phyloP scores from a whole-genome alignment of 1,284 basidiomycete genomes.

The Trametes versicolor region DNA sequence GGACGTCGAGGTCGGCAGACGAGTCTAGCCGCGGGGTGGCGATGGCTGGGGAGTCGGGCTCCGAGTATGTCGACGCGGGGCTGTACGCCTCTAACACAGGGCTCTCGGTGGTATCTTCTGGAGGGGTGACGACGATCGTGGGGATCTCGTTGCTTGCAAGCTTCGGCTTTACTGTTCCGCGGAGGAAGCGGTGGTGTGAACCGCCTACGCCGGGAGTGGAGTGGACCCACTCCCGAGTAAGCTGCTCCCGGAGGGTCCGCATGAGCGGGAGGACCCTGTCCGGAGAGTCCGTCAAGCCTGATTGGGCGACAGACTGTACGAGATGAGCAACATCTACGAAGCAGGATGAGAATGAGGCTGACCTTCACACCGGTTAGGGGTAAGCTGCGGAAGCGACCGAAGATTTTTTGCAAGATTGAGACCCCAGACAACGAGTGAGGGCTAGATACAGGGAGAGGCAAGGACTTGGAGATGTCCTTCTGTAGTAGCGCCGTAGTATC shows the following conservation, averaged over 20 bases:
- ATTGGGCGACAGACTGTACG: neutral
- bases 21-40: neutral
- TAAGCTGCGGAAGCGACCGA: neutral
- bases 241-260: too few relatives aligned
- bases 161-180: neutral
- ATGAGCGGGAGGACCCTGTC: too few relatives aligned
- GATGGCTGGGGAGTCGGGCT: conserved; percentile 7
- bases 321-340: neutral
- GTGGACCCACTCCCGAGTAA: too few relatives aligned
- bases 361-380: neutral
- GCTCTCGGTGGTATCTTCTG: neutral
- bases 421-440: neutral
- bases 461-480: neutral
- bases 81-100: neutral
- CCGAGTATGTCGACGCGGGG: neutral
- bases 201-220: too few relatives aligned
- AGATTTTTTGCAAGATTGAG: neutral
- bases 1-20: neutral
- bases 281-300: neutral
- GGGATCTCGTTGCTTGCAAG: neutral
- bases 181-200: too few relatives aligned
- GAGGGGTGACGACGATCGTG: neutral
- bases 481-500: conserved; percentile 4
- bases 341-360: neutral
- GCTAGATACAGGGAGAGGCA: neutral